Conservation (phyloP, 768 basidiomycete species). For the Pleurotus giganteus region DNA sequence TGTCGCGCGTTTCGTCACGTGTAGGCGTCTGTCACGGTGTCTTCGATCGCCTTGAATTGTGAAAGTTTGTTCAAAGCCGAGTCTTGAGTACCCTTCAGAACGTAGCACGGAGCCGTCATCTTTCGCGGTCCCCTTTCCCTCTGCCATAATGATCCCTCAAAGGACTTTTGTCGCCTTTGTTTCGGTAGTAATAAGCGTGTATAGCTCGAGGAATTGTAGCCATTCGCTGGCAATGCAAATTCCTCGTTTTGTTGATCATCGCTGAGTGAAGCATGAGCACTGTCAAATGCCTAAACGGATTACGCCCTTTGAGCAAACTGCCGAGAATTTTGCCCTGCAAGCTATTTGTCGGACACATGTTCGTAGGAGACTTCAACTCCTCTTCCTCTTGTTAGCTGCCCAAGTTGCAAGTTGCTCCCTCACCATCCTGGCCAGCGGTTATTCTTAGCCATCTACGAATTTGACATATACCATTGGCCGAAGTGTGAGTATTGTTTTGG, state of each 20-base stretch:
- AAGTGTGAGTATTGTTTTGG: neutral
- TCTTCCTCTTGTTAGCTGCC: neutral
- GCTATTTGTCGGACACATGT: conserved; percentile 4
- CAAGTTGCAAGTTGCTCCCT: neutral
- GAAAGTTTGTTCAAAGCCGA: too few relatives aligned
- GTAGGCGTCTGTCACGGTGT: neutral
- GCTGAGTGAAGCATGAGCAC: neutral
- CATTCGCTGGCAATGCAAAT: neutral
- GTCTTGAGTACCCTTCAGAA: too few relatives aligned
- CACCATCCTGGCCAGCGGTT: neutral
- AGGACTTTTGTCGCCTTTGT: neutral
- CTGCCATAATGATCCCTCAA: too few relatives aligned
- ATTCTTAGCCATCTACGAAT: neutral
- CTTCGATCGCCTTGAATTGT: too few relatives aligned
- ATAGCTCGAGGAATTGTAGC: neutral
- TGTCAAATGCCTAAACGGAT: neutral
- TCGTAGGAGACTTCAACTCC: neutral
- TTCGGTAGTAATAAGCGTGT: neutral
- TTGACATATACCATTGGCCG: neutral
- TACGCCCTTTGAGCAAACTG: neutral
- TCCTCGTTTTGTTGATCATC: neutral
- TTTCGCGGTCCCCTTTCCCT: too few relatives aligned
- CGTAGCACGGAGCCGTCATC: too few relatives aligned
- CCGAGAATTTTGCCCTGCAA: neutral
- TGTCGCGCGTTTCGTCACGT: conserved; percentile 24